Evolutionary conservation across 176 grass and related monocot species (phyloP).

Genomic region (Avena atlantica): DNA sequence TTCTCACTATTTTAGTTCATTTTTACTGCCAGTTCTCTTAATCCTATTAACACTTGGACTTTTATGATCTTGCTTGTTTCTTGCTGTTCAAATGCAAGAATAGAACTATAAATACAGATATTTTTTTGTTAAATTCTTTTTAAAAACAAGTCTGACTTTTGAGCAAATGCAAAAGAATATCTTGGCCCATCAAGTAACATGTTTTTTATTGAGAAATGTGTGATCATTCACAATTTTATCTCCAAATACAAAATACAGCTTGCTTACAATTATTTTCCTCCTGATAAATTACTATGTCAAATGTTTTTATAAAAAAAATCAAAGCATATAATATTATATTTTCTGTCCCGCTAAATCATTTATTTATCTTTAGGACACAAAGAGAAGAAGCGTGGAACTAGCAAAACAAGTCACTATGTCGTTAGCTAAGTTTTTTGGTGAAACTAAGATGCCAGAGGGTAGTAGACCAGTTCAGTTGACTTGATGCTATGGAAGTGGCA

Average conservation of each 20-base stretch:
- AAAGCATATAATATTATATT: not conserved
- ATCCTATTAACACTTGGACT: conserved; percentile 23
- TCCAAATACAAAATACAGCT: conserved; percentile 17
- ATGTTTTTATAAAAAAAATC: not conserved
- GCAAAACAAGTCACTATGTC: not conserved
- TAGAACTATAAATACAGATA: conserved; percentile 14
- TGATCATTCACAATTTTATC: not conserved
- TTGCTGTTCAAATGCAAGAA: conserved; percentile 20
- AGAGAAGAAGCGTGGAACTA: not conserved
- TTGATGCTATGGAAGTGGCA: not conserved
- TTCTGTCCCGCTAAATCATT: conserved; percentile 9
- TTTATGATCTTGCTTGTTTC: conserved; percentile 24
- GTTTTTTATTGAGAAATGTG: conserved; percentile 4
- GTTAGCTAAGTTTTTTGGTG: not conserved
- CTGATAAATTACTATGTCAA: not conserved
- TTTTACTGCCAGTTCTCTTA: not conserved
- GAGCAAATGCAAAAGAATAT: conserved; percentile 23
- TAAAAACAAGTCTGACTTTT: not conserved
- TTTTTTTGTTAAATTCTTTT: not conserved
- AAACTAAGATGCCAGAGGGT: not conserved
- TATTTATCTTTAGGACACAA: not conserved
- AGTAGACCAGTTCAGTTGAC: not conserved
- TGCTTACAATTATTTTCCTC: not conserved
- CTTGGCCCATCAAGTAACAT: not conserved
- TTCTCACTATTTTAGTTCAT: conserved; percentile 7